Conservation (phyloP, 1,284 basidiomycete genomes). For the Chalciporus sp. region DNA sequence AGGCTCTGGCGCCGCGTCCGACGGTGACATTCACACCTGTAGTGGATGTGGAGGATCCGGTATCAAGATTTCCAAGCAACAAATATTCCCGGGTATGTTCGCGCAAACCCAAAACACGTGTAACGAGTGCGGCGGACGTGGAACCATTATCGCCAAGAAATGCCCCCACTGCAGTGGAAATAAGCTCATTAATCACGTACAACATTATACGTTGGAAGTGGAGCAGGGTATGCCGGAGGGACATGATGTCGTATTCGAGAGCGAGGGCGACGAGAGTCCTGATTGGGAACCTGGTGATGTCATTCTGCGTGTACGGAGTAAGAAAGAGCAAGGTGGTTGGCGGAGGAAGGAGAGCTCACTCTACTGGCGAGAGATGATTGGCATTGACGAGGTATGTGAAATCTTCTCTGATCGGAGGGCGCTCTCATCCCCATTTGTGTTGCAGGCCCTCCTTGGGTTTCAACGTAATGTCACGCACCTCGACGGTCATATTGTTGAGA, state of each 20-base stretch:
- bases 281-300: constrained; percentile 94
- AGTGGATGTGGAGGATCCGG: constrained; percentile 82
- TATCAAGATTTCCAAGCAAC: constrained; percentile 83
- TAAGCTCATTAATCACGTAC: constrained; percentile 83
- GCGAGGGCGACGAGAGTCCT: constrained; percentile 90
- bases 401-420: neutral
- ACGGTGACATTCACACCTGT: constrained; percentile 84
- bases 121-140: constrained; percentile 81
- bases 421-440: constrained; percentile 2
- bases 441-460: constrained; percentile 79
- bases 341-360: constrained; percentile 85
- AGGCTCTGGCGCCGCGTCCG: constrained; percentile 88
- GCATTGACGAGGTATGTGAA: constrained; percentile 80
- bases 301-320: constrained; percentile 78
- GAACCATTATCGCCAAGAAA: constrained; percentile 71
- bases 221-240: constrained; percentile 90
- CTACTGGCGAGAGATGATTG: constrained; percentile 89
- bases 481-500: constrained; percentile 79
- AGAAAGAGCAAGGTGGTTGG: constrained; percentile 78
- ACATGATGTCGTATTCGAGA: constrained; percentile 88
- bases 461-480: constrained; percentile 86
- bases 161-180: constrained; percentile 84
- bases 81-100: constrained; percentile 95
- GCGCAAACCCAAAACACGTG: constrained; percentile 81
- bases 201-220: constrained; percentile 81